A percentile compares a stretch with the other conserved stretches of the same genome.
Conservation (phyloP, 257 asterid genomes). For the Eucommia ulmoides region DNA sequence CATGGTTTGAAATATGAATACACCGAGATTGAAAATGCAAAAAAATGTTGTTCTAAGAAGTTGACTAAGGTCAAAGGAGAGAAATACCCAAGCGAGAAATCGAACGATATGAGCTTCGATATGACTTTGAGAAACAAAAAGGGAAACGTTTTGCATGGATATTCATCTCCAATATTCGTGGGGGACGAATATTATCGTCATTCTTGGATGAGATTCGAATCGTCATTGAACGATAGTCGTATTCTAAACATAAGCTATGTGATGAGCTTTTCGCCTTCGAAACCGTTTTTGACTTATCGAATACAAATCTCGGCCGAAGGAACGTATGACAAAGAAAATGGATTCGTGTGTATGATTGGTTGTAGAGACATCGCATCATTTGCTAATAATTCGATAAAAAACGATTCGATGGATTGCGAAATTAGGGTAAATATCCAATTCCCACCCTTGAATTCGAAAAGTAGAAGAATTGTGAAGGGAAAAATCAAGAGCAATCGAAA, state of each 20-base stretch:
- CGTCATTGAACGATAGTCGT: no score
- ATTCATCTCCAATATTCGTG: slow-evolving; percentile 50
- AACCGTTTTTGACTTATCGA: slow-evolving; percentile 21
- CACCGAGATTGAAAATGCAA: slow-evolving; percentile 40
- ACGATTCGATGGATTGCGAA: slow-evolving; percentile 53
- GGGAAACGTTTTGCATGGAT: slow-evolving; percentile 41
- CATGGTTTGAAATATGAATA: slow-evolving; percentile 43
- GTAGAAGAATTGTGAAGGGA: slow-evolving; percentile 37
- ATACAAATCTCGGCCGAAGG: slow-evolving; percentile 76
- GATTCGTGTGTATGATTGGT: slow-evolving; percentile 83
- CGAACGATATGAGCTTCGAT: slow-evolving; percentile 66
- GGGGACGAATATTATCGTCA: slow-evolving; percentile 22
- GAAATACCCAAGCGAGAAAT: slow-evolving; percentile 44
- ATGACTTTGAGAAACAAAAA: slow-evolving; percentile 36
- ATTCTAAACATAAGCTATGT: slow-evolving; percentile 54
- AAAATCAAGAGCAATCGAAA: slow-evolving; percentile 59
- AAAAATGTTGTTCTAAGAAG: slow-evolving; percentile 37
- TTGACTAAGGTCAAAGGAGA: slow-evolving; percentile 27
- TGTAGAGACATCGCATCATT: slow-evolving; percentile 46
- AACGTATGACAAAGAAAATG: slow-evolving; percentile 41
- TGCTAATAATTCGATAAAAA: slow-evolving; percentile 16
- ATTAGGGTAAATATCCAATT: slow-evolving; percentile 49
- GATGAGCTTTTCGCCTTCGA: slow-evolving; percentile 29
- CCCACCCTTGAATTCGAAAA: slow-evolving; percentile 34
- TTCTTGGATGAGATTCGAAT: no score